Evolutionary conservation across 108 stramenopile species (phyloP).

Genomic region (Epithemia pelagica): DNA sequence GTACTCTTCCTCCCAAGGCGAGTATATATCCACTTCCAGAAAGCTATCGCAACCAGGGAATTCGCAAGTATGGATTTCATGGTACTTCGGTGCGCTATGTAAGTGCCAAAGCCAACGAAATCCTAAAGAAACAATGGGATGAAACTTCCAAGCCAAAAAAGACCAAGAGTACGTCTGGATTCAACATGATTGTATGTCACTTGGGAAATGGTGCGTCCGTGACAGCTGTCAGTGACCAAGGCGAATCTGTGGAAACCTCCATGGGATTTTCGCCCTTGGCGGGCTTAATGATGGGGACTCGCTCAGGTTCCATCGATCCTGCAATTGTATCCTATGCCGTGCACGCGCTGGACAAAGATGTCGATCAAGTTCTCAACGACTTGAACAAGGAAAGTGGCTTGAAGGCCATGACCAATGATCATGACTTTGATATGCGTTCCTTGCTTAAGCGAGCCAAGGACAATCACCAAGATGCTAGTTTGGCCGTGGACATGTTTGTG

Average conservation of each 20-base stretch:
- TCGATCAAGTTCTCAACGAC: conserved; percentile 26
- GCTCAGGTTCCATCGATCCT: conserved; percentile 44
- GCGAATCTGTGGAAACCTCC: conserved; percentile 34
- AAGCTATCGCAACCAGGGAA: conserved; percentile 20
- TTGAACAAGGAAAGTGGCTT: conserved; percentile 49
- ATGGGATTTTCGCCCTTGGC: conserved; percentile 49
- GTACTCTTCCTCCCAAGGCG: conserved; percentile 27
- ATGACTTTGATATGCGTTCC: conserved; percentile 27
- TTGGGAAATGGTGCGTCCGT: conserved; percentile 43
- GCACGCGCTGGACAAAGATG: conserved; percentile 13
- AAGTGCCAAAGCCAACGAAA: conserved; percentile 15
- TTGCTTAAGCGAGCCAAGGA: background rate
- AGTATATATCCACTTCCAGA: conserved; percentile 38
- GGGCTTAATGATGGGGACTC: conserved; percentile 51
- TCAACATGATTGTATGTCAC: conserved; percentile 35
- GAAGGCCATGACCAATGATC: conserved; percentile 20
- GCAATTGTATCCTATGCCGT: conserved; percentile 21
- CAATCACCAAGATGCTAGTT: conserved; percentile 20
- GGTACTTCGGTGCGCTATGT: conserved; percentile 43
- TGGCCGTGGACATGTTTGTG: conserved; percentile 46
- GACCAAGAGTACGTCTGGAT: conserved; percentile 3
- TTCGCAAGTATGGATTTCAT: conserved; percentile 53
- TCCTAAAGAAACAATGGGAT: conserved; percentile 1
- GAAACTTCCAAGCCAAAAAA: conserved; percentile 4
- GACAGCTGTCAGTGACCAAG: conserved; percentile 23